Evolutionary conservation across 768 basidiomycete genomes (phyloP), one percentile per base, ranked within the genome.

Genomic region (Pleurotus tuber-regium): DNA sequence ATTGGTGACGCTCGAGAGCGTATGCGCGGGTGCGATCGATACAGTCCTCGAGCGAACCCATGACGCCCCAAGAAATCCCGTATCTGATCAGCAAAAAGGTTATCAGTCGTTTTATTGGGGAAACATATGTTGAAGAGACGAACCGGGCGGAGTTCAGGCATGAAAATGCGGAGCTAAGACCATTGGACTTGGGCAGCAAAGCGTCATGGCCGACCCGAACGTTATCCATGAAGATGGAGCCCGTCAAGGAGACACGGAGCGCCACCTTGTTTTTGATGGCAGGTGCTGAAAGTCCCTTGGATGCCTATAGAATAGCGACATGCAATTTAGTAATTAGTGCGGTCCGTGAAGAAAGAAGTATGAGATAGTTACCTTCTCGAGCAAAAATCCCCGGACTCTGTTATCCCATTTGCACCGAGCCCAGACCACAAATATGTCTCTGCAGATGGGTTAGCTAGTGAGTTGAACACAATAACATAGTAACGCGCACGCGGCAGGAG

Each of bases 31-130:
- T 82, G 33, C 81, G 81, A 28, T 76, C 64, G 35, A 98, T 77
- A 62, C 92, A 97, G 59, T 97, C 92, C 66, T 98, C 95, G 23
- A 98, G 79, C 2, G 95, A 88, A 24, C 96, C 96, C 82, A 98
- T 95, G 1, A 89, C 88, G 48, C 95, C 95, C 91, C 93, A 98
- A 1, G 89, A 87, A 56, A 96, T 96, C 24, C 92, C 92, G 63
- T 73, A 91, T 59, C 90, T 84, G 36, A 18, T 43, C 24, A 48
- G 18, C 26, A 29, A 18, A n/a, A 47, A n/a, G 28, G n/a, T 7
- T 25, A 18, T n/a, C 24, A 2, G 26, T 31, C 16, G 39, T 16
- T 41, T 41, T 8, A 14, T 19, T 12, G n/a, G 21, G 16, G 6
- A 28, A 39, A 8, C 16, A 14, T n/a, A 2, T 16, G 24, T 54